phyloP scores from a whole-genome alignment of 768 basidiomycete genomes.

The Lyophyllum shimeji region DNA sequence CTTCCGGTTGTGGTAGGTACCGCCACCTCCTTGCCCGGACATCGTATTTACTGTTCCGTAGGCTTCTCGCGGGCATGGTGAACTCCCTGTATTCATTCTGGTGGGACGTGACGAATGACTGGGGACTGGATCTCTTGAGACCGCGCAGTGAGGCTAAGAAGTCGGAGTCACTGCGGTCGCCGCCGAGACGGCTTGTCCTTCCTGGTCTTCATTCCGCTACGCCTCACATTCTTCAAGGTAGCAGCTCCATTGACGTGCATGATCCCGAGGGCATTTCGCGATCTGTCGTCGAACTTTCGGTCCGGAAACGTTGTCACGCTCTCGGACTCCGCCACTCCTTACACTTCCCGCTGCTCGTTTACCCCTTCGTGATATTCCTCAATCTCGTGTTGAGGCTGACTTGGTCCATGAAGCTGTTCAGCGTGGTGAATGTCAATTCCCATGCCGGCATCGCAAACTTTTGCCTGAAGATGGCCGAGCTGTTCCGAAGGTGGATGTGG shows the following conservation, averaged over 20 bases:
- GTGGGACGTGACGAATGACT: slow-evolving; percentile 99
- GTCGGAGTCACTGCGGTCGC: slow-evolving; percentile 24
- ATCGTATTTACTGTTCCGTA: slow-evolving; percentile 27
- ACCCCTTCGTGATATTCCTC: slow-evolving; percentile 78
- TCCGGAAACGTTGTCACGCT: slow-evolving; percentile 41
- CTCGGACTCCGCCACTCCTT: slow-evolving; percentile 76
- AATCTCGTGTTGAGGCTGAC: slow-evolving; percentile 90
- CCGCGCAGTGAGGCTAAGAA: slow-evolving; percentile 25
- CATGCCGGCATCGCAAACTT: slow-evolving; percentile 86
- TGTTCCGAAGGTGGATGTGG: slow-evolving; percentile 96
- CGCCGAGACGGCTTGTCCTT: slow-evolving; percentile 45
- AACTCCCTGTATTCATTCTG: slow-evolving; percentile 97
- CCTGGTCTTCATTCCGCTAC: slow-evolving; percentile 44
- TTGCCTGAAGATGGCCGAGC: slow-evolving; percentile 86
- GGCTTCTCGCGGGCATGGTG: slow-evolving; percentile 80
- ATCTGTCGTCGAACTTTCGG: slow-evolving; percentile 5
- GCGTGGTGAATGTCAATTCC: slow-evolving; percentile 74
- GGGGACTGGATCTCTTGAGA: slow-evolving; percentile 83
- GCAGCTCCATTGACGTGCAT: slow-evolving; percentile 10
- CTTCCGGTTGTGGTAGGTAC: slow-evolving; percentile 79
- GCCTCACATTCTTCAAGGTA: slow-evolving; percentile 20
- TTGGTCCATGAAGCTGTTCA: slow-evolving; percentile 90
- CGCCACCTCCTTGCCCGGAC: not conserved
- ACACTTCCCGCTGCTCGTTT: slow-evolving; percentile 78
- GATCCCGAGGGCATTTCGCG: slow-evolving; percentile 2